phyloP scores from a whole-genome alignment of 2,329 filamentous ascomycete genomes.

The Epichloe festucae region DNA sequence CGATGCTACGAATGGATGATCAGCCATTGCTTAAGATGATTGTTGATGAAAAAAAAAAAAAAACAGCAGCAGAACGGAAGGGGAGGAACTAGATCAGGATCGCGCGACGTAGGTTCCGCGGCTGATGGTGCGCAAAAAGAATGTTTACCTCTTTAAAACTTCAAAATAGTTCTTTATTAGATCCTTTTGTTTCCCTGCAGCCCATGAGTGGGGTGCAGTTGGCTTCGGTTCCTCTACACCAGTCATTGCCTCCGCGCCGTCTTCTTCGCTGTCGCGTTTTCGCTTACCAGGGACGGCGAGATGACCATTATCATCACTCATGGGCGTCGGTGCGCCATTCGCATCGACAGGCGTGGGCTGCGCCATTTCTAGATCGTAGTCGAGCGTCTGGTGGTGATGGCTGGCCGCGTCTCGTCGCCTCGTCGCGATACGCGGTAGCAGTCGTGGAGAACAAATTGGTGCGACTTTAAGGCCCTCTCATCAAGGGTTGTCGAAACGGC shows the following conservation, averaged over 20 bases:
- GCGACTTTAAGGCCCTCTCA: constrained; percentile 27
- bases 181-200: constrained; percentile 19
- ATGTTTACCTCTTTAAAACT: constrained; percentile 25
- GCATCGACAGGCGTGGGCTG: constrained; percentile 25
- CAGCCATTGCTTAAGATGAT: constrained; percentile 12
- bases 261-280: constrained; percentile 42
- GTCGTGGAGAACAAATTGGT: constrained; percentile 22
- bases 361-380: constrained; percentile 24
- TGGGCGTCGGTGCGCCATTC: constrained; percentile 29
- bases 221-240: constrained; percentile 14
- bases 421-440: constrained; percentile 28
- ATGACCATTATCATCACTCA: constrained; percentile 17
- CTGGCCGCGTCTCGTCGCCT: constrained; percentile 26
- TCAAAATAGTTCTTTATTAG: constrained; percentile 26
- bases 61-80: not conserved
- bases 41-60: not conserved
- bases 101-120: not conserved
- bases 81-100: not conserved
- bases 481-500: constrained; percentile 20
- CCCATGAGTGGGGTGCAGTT: constrained; percentile 12
- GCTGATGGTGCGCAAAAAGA: constrained; percentile 1
- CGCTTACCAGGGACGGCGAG: constrained; percentile 35
- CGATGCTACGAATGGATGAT: constrained; percentile 31
- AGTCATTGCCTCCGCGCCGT: constrained; percentile 19
- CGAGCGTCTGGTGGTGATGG: constrained; percentile 8